phyloP scores from a whole-genome alignment of 345 rosid species.

The Lepidium sativum region DNA sequence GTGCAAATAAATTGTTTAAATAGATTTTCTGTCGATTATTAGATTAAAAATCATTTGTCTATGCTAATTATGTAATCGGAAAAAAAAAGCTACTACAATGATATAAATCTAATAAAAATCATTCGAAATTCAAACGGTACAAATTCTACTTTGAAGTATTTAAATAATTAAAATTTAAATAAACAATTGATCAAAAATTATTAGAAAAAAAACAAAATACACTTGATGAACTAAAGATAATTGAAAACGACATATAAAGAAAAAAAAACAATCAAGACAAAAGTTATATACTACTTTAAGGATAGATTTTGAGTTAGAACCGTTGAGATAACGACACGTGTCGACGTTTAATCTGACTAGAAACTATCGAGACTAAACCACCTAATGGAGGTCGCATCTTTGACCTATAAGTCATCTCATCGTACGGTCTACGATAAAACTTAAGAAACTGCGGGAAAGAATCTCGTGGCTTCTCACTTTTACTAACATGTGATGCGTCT shows the following conservation, averaged over 20 bases:
- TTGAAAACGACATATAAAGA: not conserved
- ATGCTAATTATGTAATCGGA: not conserved
- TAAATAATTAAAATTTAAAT: constrained; percentile 3
- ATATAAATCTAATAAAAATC: not conserved
- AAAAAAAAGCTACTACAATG: not conserved
- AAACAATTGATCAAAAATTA: constrained; percentile 25
- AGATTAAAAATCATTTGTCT: too few relatives aligned
- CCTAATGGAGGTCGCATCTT: constrained; percentile 94
- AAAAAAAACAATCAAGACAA: not conserved
- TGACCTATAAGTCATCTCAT: constrained; percentile 95
- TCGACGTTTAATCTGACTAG: constrained; percentile 67
- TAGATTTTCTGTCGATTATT: too few relatives aligned
- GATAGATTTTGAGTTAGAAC: constrained; percentile 32
- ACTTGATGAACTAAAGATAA: not conserved
- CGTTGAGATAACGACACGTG: constrained; percentile 95
- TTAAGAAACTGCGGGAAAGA: constrained; percentile 65
- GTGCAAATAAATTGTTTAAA: too few relatives aligned
- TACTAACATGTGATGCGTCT: constrained; percentile 56
- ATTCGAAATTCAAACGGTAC: constrained; percentile 4
- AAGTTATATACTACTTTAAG: constrained; percentile 22
- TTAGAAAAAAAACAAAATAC: constrained; percentile 20
- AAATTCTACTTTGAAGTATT: not conserved
- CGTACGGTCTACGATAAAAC: constrained; percentile 86
- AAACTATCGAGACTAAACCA: constrained; percentile 81
- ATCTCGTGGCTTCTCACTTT: constrained; percentile 53